phyloP scores from a whole-genome alignment of 208 protist genomes.

The Leishmania lainsoni region DNA sequence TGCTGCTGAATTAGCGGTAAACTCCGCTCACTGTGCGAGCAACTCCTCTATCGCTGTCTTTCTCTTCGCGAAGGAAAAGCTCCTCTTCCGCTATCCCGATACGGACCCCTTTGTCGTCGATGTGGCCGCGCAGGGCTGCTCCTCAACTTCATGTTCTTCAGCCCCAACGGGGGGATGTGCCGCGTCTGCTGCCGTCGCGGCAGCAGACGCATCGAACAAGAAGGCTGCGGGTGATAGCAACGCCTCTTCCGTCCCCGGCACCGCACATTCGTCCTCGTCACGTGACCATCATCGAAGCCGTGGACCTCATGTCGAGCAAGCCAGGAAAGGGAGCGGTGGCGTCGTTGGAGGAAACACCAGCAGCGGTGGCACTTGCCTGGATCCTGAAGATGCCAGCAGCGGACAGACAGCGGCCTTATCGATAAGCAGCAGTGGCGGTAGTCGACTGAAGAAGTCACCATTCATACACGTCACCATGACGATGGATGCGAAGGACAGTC shows the following conservation, averaged over 20 bases:
- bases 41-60: conserved; percentile 57
- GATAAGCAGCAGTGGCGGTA: background rate
- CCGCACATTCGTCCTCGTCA: conserved; percentile 3
- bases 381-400: conserved; percentile 7
- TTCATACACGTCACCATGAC: conserved; percentile 26
- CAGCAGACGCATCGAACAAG: background rate
- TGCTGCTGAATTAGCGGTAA: background rate
- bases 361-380: conserved; percentile 8
- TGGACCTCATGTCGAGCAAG: background rate
- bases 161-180: conserved; percentile 4
- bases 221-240: conserved; percentile 1
- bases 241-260: background rate
- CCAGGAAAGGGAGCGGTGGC: background rate
- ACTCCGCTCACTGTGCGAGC: background rate
- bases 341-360: background rate
- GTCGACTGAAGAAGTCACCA: conserved; percentile 27
- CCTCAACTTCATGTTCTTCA: conserved; percentile 1
- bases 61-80: conserved; percentile 76
- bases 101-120: conserved; percentile 72
- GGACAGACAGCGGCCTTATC: background rate
- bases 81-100: conserved; percentile 82
- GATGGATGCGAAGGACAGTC: conserved; percentile 10
- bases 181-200: conserved; percentile 3
- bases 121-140: conserved; percentile 20
- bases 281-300: conserved; percentile 15